Base-by-base conservation (phyloP, 2,329 filamentous ascomycete species). In the Trichoderma brevicompactum region DNA sequence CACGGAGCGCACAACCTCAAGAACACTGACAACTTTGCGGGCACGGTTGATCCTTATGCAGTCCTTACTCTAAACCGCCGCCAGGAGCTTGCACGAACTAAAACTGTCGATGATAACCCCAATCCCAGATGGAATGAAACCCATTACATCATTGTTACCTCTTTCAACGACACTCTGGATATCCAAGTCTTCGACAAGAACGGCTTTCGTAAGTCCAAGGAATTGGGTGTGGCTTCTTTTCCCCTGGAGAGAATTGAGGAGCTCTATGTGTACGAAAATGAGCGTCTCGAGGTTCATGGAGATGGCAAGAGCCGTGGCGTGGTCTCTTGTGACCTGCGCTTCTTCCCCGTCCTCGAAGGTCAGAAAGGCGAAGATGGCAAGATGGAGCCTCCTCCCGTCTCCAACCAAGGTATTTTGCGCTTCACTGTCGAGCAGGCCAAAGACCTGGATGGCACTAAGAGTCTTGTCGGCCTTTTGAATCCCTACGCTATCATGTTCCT, bases 81-180 rank as follows among this genome's bases (percentile, higher is more conserved):
- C 58, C 85, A 87, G 65, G 87, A 92, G 65, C 86, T 99, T 58
- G 95, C 91, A 43, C 89, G 91, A 72, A 99, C 95, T 50, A 97
- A 98, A 84, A 91, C 88, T 2, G 81, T 97, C 68, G 86, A 89
- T 67, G 92, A 97, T 73, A 95, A 90, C 64, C 82, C 89, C 58
- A 96, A 92, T 73, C 95, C 95, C 7, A 87, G 90, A 72, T 99
- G 95, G 95, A 96, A 95, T 73, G 94, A 99, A 79, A 99, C 95
- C 0, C 88, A 97, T 74, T 97, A 97, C 75, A 87, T 98, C 71
- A 95, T 99, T 69, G 84, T 99, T 70, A 96, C 92, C 1, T 96
- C 92, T 4, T 90, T 96, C 74, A 91, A 91, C 66, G 95, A 99
- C 75, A 85, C 90, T 34, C 83, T 99, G 64, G 95, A 94, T 23